phyloP scores from a whole-genome alignment of 2,329 filamentous ascomycete species.

The Thermochaetoides dissita region DNA sequence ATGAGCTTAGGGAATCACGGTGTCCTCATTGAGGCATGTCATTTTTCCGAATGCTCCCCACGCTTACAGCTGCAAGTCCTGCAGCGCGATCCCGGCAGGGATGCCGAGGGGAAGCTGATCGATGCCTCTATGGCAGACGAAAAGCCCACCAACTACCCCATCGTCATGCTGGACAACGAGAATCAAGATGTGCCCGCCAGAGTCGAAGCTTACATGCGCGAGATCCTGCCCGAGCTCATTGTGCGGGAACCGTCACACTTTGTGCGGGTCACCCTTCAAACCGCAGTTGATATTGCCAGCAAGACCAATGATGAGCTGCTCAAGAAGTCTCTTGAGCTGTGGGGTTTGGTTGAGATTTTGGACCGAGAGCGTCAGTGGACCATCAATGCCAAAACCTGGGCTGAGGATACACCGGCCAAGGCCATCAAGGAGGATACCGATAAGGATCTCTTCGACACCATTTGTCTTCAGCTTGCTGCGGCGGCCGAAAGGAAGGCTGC shows the following conservation, averaged over 20 bases:
- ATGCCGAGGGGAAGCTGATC: conserved; percentile 21
- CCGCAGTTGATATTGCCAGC: conserved; percentile 31
- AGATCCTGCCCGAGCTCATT: conserved; percentile 43
- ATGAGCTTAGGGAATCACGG: conserved; percentile 35
- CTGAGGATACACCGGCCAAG: conserved; percentile 26
- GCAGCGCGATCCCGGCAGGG: conserved; percentile 22
- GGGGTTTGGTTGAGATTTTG: conserved; percentile 51
- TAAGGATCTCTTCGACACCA: conserved; percentile 44
- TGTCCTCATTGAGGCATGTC: conserved; percentile 41
- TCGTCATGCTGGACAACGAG: conserved; percentile 47
- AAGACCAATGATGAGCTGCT: conserved; percentile 39
- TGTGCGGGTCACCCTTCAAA: conserved; percentile 43
- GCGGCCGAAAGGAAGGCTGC: conserved; percentile 51
- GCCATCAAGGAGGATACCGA: conserved; percentile 40
- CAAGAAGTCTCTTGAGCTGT: conserved; percentile 45
- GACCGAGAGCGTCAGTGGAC: conserved; percentile 50
- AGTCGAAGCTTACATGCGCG: conserved; percentile 47
- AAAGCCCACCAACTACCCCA: conserved; percentile 12
- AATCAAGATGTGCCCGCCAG: conserved; percentile 45
- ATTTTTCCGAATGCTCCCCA: conserved; percentile 36
- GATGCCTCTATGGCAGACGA: conserved; percentile 12
- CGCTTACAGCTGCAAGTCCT: conserved; percentile 31
- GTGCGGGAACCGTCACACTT: conserved; percentile 46
- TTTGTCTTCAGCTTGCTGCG: conserved; percentile 50
- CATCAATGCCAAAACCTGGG: conserved; percentile 34